A percentile compares a stretch with the other conserved stretches of the same genome.
phyloP scores from a whole-genome alignment of 805 yeast genomes.

The Monosporozyma yasuniensis region DNA sequence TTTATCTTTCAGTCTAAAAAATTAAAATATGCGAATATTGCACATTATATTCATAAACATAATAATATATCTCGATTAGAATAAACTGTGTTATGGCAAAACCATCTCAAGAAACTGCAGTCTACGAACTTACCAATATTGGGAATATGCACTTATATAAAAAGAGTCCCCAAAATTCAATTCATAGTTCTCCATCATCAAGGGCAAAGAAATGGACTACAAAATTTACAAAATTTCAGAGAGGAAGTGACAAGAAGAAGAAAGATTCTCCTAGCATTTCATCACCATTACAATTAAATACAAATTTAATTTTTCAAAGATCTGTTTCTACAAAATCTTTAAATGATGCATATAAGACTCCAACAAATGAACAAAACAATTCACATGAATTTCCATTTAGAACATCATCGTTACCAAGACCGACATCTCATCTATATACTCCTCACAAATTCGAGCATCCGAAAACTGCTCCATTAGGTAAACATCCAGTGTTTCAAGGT shows the following conservation, averaged over 20 bases:
- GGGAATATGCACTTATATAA: conserved; percentile 4
- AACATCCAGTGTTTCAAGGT: neutral
- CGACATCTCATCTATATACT: conserved; percentile 9
- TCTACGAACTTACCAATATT: conserved; percentile 11
- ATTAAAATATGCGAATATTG: neutral
- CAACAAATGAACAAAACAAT: neutral
- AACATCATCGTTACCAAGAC: conserved; percentile 25
- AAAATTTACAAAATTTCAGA: conserved; percentile 15
- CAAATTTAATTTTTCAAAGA: neutral
- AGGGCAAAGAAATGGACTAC: conserved; percentile 22
- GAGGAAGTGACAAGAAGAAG: conserved; percentile 11
- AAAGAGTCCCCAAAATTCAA: neutral
- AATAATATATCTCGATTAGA: neutral
- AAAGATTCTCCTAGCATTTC: conserved; percentile 4
- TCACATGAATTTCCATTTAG: conserved; percentile 13
- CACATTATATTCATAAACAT: no score
- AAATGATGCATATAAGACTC: neutral
- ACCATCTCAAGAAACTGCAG: conserved; percentile 4
- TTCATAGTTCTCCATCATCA: conserved; percentile 14
- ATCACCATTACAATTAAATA: neutral
- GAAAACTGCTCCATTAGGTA: neutral
- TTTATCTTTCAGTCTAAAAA: neutral
- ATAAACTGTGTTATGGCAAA: neutral
- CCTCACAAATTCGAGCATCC: conserved; percentile 8
- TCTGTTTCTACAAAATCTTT: neutral